Base-by-base conservation (phyloP, 768 basidiomycete species). In the Paxillus involutus region DNA sequence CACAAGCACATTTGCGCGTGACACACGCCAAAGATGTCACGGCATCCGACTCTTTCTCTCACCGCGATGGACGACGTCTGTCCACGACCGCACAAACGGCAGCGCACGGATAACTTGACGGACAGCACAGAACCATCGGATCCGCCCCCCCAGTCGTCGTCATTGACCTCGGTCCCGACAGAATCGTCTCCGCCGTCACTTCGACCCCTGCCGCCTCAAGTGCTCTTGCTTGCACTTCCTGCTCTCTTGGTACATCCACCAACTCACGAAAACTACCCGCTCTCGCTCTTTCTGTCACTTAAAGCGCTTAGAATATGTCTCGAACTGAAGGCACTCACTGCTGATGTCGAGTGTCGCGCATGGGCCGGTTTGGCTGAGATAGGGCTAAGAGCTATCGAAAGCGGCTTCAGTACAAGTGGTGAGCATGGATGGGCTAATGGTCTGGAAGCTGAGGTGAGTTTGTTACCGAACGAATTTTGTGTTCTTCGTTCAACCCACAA, bases 351-450 rank as follows among this genome's bases (percentile, higher is more conserved):
- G 60, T 90, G 87, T 63, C 74, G 83, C 7, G 87, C 87, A 1
- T 89, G 85, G 82, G 83, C 83, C 1, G 79, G 80, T 10, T 59
- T 91, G 0, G 88, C 83, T 0, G 89, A 91, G 66, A 61, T 88
- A 2, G 89, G 88, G 3, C 75, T 90, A 63, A 74, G 74, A 55
- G 76, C 82, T 42, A 76, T 82, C 45, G 66, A 70, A 14, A 76
- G 80, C 19, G 80, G 81, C 24, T 71, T 79, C 46, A 66, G 68
- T 44, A 60, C 64, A 33, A 59, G 44, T 24, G 69, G 68, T 3
- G 74, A 73, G 53, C 56, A 78, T 65, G 47, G 63, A 41, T 76
- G 80, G 81, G 71, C 79, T n/a, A 59, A 59, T n/a, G 81, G 75
- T 29, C 70, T 85, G 8, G 82, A 80, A 57, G 64, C 49, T 0